phyloP scores from a whole-genome alignment of 768 basidiomycete genomes.

The Rickenella mellea region DNA sequence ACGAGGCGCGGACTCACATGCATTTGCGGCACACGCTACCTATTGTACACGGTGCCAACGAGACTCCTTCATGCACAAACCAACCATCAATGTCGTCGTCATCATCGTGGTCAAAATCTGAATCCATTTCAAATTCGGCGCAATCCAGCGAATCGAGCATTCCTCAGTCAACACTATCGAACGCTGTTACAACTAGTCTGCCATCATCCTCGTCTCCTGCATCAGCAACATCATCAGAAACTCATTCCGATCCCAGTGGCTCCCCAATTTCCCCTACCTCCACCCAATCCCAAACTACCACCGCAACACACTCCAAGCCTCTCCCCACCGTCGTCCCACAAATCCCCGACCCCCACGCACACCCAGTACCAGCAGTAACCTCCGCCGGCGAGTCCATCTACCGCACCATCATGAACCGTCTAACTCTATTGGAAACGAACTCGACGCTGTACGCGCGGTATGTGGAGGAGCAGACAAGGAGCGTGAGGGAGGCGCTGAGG shows the following conservation, averaged over 20 bases:
- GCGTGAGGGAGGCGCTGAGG: conserved; percentile 64
- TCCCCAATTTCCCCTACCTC: too few species aligned
- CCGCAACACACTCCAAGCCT: conserved; percentile 7
- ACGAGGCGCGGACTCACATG: too few species aligned
- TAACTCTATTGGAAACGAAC: conserved; percentile 77
- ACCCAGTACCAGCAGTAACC: conserved; percentile 3
- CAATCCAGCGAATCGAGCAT: conserved; percentile 3
- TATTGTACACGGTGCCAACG: conserved; percentile 4
- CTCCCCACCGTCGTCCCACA: conserved; percentile 9
- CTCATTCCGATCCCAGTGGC: too few species aligned
- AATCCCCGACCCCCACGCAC: conserved; percentile 1
- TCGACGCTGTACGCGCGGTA: conserved; percentile 79
- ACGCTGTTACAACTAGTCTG: background rate
- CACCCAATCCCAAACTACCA: too few species aligned
- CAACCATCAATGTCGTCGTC: background rate
- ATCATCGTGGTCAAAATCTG: too few species aligned
- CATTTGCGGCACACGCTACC: too few species aligned
- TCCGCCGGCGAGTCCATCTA: conserved; percentile 85
- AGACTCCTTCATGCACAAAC: background rate
- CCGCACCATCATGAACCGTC: conserved; percentile 89
- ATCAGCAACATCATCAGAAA: background rate
- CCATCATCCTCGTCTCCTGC: background rate
- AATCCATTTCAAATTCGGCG: conserved; percentile 3
- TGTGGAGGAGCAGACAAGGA: conserved; percentile 79
- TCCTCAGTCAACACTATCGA: conserved; percentile 3